Base-by-base conservation (phyloP, 305 asterid species). In the Fraxinus sp. region DNA sequence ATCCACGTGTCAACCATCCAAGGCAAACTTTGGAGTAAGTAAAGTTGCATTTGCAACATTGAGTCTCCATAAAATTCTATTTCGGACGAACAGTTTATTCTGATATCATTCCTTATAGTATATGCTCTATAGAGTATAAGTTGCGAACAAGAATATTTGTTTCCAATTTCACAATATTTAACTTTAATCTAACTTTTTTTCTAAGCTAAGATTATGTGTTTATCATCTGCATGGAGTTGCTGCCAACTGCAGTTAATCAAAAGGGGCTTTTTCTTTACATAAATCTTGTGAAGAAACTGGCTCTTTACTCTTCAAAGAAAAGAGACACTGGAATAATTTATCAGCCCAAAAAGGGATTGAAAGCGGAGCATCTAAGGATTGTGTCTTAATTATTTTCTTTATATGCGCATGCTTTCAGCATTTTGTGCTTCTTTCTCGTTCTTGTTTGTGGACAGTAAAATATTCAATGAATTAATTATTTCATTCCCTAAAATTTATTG, bases 281-380 rank as follows among this genome's bases (percentile, higher is more conserved):
- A 11, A n/a, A n/a, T 16, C 24, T 55, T 16, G 22, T 52, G 7
- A 76, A 39, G 37, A 13, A 8, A 28, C 35, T 32, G 74, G 28
- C 81, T 41, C 52, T 78, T 78, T 55, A 57, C 71, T 32, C 73
- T n/a, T 78, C 74, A 33, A 78, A 78, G 74, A 26, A 1, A n/a
- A n/a, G n/a, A 32, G 81, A 30, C 49, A 7, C n/a, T 55, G 14
- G 66, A 55, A 55, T 55, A 16, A 55, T 55, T n/a, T 7, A 5
- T 55, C 0, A 14, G 24, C 22, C 4, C 64, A 55, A 14, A 55
- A 55, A 55, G 9, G 14, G 18, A 11, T 14, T 14, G 20, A 49
- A 2, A 16, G 62, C 14, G 62, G 14, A 52, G 62, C 62, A 52
- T 52, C 62, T 52, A 14, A 52, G 22, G 20, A 52, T 52, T 52